phyloP scores from a whole-genome alignment of 202 grass and related monocot species.

The Carex arenaria region DNA sequence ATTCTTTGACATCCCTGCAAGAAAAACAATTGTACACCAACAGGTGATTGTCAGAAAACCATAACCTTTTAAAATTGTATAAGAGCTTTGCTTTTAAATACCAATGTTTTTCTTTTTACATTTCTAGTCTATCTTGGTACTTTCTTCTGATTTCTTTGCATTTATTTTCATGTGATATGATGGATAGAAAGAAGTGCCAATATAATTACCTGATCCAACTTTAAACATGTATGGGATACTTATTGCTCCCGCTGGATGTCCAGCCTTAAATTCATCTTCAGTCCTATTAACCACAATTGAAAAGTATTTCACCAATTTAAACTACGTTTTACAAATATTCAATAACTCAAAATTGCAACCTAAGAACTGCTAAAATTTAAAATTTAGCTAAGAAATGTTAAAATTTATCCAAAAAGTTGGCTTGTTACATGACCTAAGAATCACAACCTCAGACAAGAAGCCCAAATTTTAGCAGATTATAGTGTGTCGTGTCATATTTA shows the following conservation, averaged over 20 bases:
- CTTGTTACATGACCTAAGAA: background rate
- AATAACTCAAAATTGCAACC: background rate
- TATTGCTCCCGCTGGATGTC: constrained; percentile 56
- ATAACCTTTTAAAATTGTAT: background rate
- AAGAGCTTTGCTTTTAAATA: background rate
- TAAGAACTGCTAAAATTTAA: background rate
- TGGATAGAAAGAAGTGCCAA: background rate
- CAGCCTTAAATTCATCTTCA: constrained; percentile 46
- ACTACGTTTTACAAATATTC: background rate
- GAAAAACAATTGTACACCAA: background rate
- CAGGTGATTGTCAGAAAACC: background rate
- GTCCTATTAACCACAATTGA: constrained; percentile 30
- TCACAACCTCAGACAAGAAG: background rate
- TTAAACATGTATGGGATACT: constrained; percentile 76
- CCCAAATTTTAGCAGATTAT: background rate
- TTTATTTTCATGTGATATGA: background rate
- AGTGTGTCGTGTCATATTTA: background rate
- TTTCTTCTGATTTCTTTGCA: background rate
- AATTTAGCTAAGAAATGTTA: too few species aligned
- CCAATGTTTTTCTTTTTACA: background rate
- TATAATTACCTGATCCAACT: constrained; percentile 57
- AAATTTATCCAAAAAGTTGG: background rate
- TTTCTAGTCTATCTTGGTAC: too few species aligned
- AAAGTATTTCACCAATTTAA: background rate
- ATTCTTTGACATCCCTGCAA: constrained; percentile 59